These are phyloP conservation scores for Danielia oregonensis DNA, from an alignment of 805 yeast species.

Conservation along the genomic window DNA sequence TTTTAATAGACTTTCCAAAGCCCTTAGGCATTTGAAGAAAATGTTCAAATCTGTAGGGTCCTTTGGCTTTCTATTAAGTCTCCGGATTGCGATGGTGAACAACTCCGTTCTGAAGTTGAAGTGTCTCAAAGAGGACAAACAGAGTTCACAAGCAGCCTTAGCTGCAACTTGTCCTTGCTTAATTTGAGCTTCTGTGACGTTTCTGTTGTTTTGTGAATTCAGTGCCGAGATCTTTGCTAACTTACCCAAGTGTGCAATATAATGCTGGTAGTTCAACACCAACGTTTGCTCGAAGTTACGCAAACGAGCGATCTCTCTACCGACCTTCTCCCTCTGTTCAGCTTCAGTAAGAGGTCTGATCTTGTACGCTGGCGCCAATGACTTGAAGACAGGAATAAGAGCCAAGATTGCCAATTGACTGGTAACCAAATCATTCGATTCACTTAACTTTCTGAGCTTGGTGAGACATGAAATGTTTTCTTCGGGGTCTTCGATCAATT, in stretches of 20 bases:
- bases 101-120: constrained; percentile 83
- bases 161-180: constrained; percentile 57
- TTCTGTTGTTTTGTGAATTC: constrained; percentile 34
- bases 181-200: constrained; percentile 29
- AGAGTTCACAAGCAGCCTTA: constrained; percentile 75
- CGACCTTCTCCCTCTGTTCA: constrained; percentile 77
- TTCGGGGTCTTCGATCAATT: constrained; percentile 83
- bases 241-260: constrained; percentile 52
- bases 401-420: constrained; percentile 73
- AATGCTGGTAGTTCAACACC: constrained; percentile 63
- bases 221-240: constrained; percentile 37
- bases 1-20: constrained; percentile 63
- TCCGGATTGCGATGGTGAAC: constrained; percentile 59
- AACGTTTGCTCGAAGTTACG: constrained; percentile 80
- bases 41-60: constrained; percentile 42
- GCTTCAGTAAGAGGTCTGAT: constrained; percentile 78
- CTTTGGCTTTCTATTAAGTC: constrained; percentile 61
- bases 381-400: constrained; percentile 77
- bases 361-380: constrained; percentile 82
- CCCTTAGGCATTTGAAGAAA: constrained; percentile 57
- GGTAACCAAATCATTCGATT: constrained; percentile 61
- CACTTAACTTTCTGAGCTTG: constrained; percentile 66
- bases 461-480: constrained; percentile 65
- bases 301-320: constrained; percentile 74
- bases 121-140: constrained; percentile 58